Evolutionary conservation across 495 filamentous ascomycete species (phyloP).

Genomic region (Penicillium soppii): DNA sequence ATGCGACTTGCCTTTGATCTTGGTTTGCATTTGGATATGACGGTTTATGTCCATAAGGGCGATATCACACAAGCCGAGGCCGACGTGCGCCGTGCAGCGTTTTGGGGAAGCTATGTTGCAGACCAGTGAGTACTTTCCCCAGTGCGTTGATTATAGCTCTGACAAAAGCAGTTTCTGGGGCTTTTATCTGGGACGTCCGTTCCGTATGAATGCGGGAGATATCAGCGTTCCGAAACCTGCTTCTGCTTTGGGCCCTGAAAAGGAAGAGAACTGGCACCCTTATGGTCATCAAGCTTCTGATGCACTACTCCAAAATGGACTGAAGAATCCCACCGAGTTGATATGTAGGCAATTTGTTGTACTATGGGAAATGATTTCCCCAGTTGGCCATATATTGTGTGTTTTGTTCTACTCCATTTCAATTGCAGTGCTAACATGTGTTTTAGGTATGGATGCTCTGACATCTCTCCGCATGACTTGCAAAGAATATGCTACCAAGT

Average conservation of each 20-base stretch:
- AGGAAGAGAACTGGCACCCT: constrained; percentile 42
- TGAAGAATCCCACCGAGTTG: constrained; percentile 41
- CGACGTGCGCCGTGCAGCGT: constrained; percentile 42
- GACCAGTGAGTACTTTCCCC: constrained; percentile 39
- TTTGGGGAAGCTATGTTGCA: constrained; percentile 53
- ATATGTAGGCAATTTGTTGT: constrained; percentile 46
- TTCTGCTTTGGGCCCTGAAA: constrained; percentile 31
- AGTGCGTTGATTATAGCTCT: background rate
- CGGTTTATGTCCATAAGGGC: constrained; percentile 43
- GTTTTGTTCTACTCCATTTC: background rate
- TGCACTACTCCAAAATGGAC: constrained; percentile 14
- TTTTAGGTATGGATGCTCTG: constrained; percentile 42
- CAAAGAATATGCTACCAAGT: constrained; percentile 44
- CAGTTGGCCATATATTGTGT: constrained; percentile 49
- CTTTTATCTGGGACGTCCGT: constrained; percentile 48
- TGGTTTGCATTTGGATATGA: constrained; percentile 49
- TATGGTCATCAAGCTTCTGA: constrained; percentile 37
- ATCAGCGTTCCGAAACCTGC: constrained; percentile 45
- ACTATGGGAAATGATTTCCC: constrained; percentile 51
- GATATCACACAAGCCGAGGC: constrained; percentile 44
- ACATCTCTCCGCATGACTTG: constrained; percentile 45
- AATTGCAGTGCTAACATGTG: constrained; percentile 13
- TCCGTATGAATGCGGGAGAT: constrained; percentile 47
- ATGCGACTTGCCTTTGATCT: constrained; percentile 52
- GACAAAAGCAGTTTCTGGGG: constrained; percentile 42